Base-by-base conservation (phyloP, 495 filamentous ascomycete species). In the Cercophora sp. region DNA sequence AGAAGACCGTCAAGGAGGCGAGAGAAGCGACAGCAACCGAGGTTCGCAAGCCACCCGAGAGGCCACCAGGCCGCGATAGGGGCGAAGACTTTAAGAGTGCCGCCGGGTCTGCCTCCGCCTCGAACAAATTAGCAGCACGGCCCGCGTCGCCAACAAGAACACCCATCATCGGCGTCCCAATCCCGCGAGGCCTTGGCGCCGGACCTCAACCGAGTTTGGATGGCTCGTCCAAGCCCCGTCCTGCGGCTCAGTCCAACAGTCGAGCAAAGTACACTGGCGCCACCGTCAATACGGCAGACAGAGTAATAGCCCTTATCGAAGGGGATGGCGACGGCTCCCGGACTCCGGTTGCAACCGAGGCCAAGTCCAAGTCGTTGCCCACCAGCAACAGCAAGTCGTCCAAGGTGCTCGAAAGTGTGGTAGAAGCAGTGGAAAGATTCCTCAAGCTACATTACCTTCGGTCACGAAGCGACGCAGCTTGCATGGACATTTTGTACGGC, bases 361-460 rank as follows among this genome's bases (percentile, higher is more conserved):
- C 43, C 43, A 47, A 48, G 52, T 37, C 26, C 42, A 55, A 10
- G 40, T 26, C 15, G 8, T 43, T 32, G 15, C 8, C 32, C 18
- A 44, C 36, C n/a, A 44, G 25, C 32, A 41, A 31, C 13, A 39
- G 25, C 19, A 39, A 53, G 29, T 43, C 29, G 11, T 51, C 54
- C 52, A 54, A 56, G 20, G 37, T 51, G 0, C 15, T 36, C 16
- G 45, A 55, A 2, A 40, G 15, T 26, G 45, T 56, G 53, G 51
- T 53, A 16, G 39, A 55, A 18, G 41, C 19, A 5, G 49, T 62
- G 37, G 54, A 56, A 20, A 48, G 54, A 25, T 51, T 55, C 40
- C 48, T 59, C 11, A 69, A 61, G 20, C 27, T 66, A 22, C 57
- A 69, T 18, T 69, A 52, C 41, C 34, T 69, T 29, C 56, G 63